A percentile compares a stretch with the other conserved stretches of the same genome.
These are phyloP conservation scores for Beauveria varroae DNA, from an alignment of 2,329 filamentous ascomycete species.

Conservation along the genomic window DNA sequence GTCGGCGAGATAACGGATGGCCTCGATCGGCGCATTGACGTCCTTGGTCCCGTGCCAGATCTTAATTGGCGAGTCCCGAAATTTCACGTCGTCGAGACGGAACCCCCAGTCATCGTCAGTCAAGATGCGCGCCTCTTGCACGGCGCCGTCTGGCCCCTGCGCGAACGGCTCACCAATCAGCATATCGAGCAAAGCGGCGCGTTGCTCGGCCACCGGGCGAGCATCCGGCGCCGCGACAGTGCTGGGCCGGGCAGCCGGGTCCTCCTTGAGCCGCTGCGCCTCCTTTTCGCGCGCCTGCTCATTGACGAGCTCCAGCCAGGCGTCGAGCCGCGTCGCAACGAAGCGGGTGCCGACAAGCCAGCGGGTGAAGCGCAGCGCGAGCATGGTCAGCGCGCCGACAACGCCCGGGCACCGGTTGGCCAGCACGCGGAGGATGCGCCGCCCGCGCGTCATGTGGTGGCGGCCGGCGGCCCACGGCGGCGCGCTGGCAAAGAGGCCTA, in stretches of 20 bases:
- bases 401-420: slow-evolving; percentile 19
- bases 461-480: slow-evolving; percentile 27
- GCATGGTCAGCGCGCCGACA: slow-evolving; percentile 14
- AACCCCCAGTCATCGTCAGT: slow-evolving; percentile 23
- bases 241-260: neutral
- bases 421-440: slow-evolving; percentile 16
- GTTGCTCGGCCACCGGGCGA: slow-evolving; percentile 15
- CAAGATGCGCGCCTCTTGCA: slow-evolving; percentile 24
- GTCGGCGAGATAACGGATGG: slow-evolving; percentile 30
- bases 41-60: slow-evolving; percentile 28
- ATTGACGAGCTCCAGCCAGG: slow-evolving; percentile 16
- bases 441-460: slow-evolving; percentile 21
- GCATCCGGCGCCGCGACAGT: neutral
- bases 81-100: slow-evolving; percentile 20
- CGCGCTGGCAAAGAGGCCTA: slow-evolving; percentile 29
- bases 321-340: slow-evolving; percentile 16
- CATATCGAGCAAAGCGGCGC: slow-evolving; percentile 22
- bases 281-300: slow-evolving; percentile 14
- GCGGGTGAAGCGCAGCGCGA: slow-evolving; percentile 16
- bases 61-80: slow-evolving; percentile 15
- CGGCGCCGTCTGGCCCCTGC: slow-evolving; percentile 19
- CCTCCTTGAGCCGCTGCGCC: slow-evolving; percentile 7
- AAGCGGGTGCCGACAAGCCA: slow-evolving; percentile 16
- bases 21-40: slow-evolving; percentile 23
- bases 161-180: slow-evolving; percentile 23